Percentiles rank a stretch among this genome's conserved stretches.
Evolutionary conservation across 2,329 filamentous ascomycete genomes (phyloP).

Genomic region (Diplodia intermedia): DNA sequence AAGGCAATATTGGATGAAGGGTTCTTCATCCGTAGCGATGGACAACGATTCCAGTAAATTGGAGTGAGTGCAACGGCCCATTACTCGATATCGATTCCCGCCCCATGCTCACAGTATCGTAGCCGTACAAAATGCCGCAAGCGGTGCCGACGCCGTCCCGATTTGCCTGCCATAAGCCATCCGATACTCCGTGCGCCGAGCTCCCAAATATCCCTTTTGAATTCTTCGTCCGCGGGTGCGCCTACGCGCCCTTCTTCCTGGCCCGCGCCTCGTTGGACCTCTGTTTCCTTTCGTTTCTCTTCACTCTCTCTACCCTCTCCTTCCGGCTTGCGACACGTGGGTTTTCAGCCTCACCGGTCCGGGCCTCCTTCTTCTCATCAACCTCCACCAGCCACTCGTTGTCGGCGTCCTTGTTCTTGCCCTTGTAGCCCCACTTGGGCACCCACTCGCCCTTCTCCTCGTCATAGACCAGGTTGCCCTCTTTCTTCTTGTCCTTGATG

Average conservation of each 20-base stretch:
- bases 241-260: constrained; percentile 56
- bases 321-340: constrained; percentile 65
- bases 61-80: background rate
- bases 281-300: constrained; percentile 53
- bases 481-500: constrained; percentile 86
- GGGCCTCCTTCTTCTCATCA: constrained; percentile 72
- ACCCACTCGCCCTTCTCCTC: constrained; percentile 87
- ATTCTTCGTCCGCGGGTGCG: background rate
- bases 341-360: constrained; percentile 67
- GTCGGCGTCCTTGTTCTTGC: constrained; percentile 83
- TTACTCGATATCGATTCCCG: background rate
- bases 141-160: constrained; percentile 17
- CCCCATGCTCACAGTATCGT: background rate
- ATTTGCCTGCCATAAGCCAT: constrained; percentile 16
- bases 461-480: constrained; percentile 83
- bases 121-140: constrained; percentile 7
- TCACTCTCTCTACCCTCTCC: constrained; percentile 59
- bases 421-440: constrained; percentile 94
- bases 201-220: constrained; percentile 7
- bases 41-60: background rate
- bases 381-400: constrained; percentile 92
- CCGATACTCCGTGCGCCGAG: constrained; percentile 32
- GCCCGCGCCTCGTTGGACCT: constrained; percentile 68
- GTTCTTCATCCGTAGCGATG: background rate
- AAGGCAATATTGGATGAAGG: too few species aligned